These are phyloP conservation scores for Hanseniaspora uvarum DNA, from an alignment of 1,139 yeast species.

Conservation along the genomic window DNA sequence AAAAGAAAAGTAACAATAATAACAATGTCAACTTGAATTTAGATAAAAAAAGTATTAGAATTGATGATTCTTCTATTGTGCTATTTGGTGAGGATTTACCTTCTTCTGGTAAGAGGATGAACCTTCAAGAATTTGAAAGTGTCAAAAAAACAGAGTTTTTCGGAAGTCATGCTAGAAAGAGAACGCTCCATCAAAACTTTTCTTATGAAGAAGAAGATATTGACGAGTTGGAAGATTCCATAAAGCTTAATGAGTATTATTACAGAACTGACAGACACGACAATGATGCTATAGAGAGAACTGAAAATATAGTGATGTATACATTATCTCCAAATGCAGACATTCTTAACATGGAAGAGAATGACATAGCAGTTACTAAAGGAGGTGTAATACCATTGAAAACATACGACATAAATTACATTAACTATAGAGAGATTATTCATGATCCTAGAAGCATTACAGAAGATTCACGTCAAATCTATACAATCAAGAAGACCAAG, in stretches of 20 bases:
- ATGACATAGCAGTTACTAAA: slow-evolving; percentile 14
- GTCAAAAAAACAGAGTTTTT: slow-evolving; percentile 10
- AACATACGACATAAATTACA: slow-evolving; percentile 14
- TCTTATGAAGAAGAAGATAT: slow-evolving; percentile 12
- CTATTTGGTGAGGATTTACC: slow-evolving; percentile 15
- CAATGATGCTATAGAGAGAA: slow-evolving; percentile 3
- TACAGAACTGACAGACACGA: slow-evolving; percentile 21
- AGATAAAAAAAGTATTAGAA: slow-evolving; percentile 13
- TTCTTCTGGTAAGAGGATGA: slow-evolving; percentile 8
- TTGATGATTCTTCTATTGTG: slow-evolving; percentile 6
- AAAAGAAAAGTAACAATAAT: not conserved
- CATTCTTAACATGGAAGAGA: slow-evolving; percentile 13
- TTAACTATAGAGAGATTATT: slow-evolving; percentile 12
- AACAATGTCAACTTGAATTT: slow-evolving; percentile 11
- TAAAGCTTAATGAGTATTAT: slow-evolving; percentile 24
- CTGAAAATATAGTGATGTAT: not conserved
- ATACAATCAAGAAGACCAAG: slow-evolving; percentile 20
- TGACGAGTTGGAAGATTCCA: slow-evolving; percentile 25
- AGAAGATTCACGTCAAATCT: not conserved
- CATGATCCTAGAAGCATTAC: slow-evolving; percentile 16
- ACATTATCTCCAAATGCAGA: slow-evolving; percentile 5
- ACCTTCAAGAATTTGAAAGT: slow-evolving; percentile 10
- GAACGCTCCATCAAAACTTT: slow-evolving; percentile 1
- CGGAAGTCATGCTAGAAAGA: slow-evolving; percentile 9
- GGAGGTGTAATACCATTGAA: slow-evolving; percentile 15